Percentiles rank a stretch among this genome's conserved stretches.
These are phyloP conservation scores for Trichoderma erinaceum DNA, from an alignment of 495 filamentous ascomycete genomes.

Conservation along the genomic window DNA sequence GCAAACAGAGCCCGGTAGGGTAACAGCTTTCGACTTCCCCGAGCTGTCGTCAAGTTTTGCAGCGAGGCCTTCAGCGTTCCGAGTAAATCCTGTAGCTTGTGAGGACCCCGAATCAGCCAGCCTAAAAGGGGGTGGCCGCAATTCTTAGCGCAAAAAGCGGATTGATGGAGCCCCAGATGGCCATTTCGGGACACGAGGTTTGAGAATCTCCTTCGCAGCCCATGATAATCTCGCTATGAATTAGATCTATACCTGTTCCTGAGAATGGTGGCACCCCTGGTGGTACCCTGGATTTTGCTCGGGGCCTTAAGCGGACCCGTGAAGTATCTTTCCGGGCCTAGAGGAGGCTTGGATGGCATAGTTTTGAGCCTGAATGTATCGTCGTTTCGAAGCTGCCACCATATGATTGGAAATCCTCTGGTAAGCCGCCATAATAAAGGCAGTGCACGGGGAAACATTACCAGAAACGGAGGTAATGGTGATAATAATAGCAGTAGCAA, in stretches of 20 bases:
- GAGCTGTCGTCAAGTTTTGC: background rate
- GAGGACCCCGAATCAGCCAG: background rate
- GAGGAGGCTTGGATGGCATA: background rate
- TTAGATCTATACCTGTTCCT: conserved; percentile 12
- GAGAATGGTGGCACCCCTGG: background rate
- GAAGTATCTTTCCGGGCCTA: background rate
- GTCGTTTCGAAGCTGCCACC: background rate
- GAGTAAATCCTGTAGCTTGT: background rate
- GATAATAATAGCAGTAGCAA: no score
- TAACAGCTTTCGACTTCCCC: background rate
- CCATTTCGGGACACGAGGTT: conserved; percentile 13
- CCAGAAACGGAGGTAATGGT: background rate
- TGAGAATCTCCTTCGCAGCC: conserved; percentile 4
- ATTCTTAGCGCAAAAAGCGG: background rate
- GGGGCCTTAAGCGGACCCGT: background rate
- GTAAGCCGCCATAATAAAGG: background rate
- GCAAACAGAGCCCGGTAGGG: no score
- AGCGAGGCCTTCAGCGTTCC: background rate
- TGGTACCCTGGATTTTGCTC: background rate
- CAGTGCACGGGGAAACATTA: background rate
- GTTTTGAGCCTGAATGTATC: background rate
- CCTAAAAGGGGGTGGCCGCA: conserved; percentile 1
- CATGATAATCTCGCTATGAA: conserved; percentile 8
- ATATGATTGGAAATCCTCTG: background rate
- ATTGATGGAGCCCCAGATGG: background rate